phyloP scores from a whole-genome alignment of 192 early-diverging fungal genomes.

The Umbelopsis sp. region DNA sequence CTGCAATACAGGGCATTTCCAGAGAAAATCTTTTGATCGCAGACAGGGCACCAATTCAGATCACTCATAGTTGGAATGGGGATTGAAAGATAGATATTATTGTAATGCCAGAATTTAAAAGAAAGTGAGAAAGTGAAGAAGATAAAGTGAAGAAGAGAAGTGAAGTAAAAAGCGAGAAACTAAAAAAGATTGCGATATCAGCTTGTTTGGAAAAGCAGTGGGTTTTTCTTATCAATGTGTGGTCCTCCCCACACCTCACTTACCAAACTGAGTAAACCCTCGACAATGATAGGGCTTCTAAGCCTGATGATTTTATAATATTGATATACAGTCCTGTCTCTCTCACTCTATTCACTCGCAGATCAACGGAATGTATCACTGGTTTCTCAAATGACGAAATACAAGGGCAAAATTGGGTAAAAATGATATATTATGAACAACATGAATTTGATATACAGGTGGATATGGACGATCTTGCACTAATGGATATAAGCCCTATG shows the following conservation, averaged over 20 bases:
- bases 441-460: too few species aligned
- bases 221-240: neutral
- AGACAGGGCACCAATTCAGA: slow-evolving; percentile 37
- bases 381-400: neutral
- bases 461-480: too few species aligned
- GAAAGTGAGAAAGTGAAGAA: slow-evolving; percentile 6
- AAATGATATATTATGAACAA: too few species aligned
- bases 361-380: neutral
- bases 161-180: neutral
- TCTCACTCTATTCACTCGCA: too few species aligned
- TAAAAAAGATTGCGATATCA: neutral
- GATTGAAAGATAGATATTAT: neutral
- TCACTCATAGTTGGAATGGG: slow-evolving; percentile 21
- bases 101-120: neutral
- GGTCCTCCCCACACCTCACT: slow-evolving; percentile 6
- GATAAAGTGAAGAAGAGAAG: neutral
- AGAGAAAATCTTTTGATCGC: slow-evolving; percentile 24
- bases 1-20: slow-evolving; percentile 40
- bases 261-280: neutral
- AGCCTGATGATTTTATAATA: neutral
- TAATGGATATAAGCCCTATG: too few species aligned
- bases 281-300: neutral
- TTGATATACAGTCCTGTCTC: neutral
- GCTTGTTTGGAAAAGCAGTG: neutral
- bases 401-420: too few species aligned